Percentiles rank a stretch among this genome's conserved stretches.
Conservation (phyloP, 768 basidiomycete genomes). For the Pleurotus giganteus region DNA sequence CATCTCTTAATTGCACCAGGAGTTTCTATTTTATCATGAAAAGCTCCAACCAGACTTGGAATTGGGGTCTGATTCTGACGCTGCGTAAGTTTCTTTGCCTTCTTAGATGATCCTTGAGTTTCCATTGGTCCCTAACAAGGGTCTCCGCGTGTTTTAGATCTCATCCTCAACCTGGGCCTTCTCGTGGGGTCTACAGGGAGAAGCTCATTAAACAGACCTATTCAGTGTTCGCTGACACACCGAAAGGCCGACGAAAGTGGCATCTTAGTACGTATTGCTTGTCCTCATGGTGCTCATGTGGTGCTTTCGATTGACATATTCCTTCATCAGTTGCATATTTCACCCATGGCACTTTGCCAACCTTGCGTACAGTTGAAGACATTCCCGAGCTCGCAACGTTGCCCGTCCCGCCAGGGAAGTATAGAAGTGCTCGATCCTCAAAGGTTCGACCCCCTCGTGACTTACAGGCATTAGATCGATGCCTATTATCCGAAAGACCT, state of each 20-base stretch:
- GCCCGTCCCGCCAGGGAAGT: constrained; percentile 56
- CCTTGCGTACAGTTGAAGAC: constrained; percentile 59
- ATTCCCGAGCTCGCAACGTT: constrained; percentile 51
- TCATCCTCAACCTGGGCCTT: constrained; percentile 12
- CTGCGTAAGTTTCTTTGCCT: constrained; percentile 35
- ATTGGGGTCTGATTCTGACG: constrained; percentile 47
- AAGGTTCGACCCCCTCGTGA: constrained; percentile 31
- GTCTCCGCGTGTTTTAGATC: constrained; percentile 5
- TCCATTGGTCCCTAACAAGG: constrained; percentile 1
- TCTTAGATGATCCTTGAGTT: constrained; percentile 7
- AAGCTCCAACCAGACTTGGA: constrained; percentile 50
- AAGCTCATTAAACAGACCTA: constrained; percentile 78
- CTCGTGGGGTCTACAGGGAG: constrained; percentile 32
- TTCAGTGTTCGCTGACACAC: constrained; percentile 70
- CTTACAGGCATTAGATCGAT: constrained; percentile 8
- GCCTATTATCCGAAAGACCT: not conserved
- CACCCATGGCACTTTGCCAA: constrained; percentile 57
- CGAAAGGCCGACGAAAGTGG: constrained; percentile 73
- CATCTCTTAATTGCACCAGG: constrained; percentile 36
- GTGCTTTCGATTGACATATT: not conserved
- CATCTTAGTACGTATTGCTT: constrained; percentile 59
- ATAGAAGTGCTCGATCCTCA: constrained; percentile 62
- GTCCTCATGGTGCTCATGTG: constrained; percentile 1
- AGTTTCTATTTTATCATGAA: constrained; percentile 77
- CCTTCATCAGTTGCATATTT: constrained; percentile 67